Percentiles rank a stretch among this genome's conserved stretches.
Conservation (phyloP, 768 basidiomycete species). For the Leccinellum rugosiceps region DNA sequence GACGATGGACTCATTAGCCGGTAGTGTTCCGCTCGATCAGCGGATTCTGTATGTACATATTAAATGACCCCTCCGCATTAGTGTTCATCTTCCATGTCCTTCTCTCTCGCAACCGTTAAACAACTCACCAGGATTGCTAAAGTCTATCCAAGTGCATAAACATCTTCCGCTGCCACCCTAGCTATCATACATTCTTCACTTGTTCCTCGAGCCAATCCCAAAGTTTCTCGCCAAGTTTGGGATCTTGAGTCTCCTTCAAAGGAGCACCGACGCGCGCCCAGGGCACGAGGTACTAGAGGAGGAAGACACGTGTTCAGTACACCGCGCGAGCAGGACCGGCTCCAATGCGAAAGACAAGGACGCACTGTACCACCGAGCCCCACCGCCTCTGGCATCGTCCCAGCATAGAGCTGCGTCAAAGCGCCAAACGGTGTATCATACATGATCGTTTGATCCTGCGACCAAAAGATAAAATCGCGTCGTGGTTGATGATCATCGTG, state of each 20-base stretch:
- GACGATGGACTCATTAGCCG: too few species aligned
- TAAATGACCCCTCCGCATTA: too few species aligned
- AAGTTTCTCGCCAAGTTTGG: slow-evolving; percentile 32
- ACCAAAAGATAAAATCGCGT: not conserved
- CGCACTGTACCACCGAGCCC: slow-evolving; percentile 42
- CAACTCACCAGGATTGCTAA: not conserved
- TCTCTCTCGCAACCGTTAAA: not conserved
- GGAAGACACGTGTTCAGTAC: not conserved
- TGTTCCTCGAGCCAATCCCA: slow-evolving; percentile 51
- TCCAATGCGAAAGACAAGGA: not conserved
- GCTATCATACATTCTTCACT: slow-evolving; percentile 23
- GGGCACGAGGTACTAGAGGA: slow-evolving; percentile 41
- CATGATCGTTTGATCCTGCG: slow-evolving; percentile 22
- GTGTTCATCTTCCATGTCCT: too few species aligned
- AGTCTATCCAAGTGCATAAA: not conserved
- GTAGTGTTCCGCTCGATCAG: too few species aligned
- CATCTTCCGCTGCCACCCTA: not conserved
- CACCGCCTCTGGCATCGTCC: slow-evolving; percentile 37
- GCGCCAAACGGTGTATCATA: slow-evolving; percentile 36
- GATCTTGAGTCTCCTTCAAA: slow-evolving; percentile 30
- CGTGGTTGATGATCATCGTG: not conserved
- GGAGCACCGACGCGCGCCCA: slow-evolving; percentile 39
- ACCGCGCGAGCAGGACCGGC: too few species aligned
- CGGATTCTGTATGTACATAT: too few species aligned
- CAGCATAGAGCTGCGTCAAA: slow-evolving; percentile 44